A percentile compares a stretch with the other conserved stretches of the same genome.
phyloP scores from a whole-genome alignment of 495 filamentous ascomycete species.

The Podospora conica region DNA sequence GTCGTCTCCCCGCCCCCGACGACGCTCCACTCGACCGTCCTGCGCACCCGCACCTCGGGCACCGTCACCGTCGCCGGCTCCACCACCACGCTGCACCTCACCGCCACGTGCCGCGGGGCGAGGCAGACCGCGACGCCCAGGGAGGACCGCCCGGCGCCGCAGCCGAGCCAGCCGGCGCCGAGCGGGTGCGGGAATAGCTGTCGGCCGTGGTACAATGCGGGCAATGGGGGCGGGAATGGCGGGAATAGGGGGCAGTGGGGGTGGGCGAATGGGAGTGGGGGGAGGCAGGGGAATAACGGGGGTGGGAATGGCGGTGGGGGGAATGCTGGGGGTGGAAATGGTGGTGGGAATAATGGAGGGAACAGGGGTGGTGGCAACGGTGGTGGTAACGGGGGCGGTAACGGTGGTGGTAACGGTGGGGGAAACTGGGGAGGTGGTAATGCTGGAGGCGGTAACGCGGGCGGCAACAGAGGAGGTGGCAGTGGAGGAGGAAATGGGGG shows the following conservation, averaged over 20 bases:
- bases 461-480: neutral
- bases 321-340: neutral
- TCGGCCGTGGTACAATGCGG: constrained; percentile 19
- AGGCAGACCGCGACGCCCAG: constrained; percentile 1
- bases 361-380: constrained; percentile 1
- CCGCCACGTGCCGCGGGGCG: constrained; percentile 12
- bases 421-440: neutral
- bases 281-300: neutral
- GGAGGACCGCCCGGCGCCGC: constrained; percentile 12
- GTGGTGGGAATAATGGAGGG: neutral
- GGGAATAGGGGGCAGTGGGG: constrained; percentile 13
- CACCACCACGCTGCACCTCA: constrained; percentile 13
- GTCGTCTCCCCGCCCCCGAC: constrained; percentile 7
- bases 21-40: constrained; percentile 2
- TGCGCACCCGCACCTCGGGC: constrained; percentile 8
- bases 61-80: constrained; percentile 9
- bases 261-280: constrained; percentile 9
- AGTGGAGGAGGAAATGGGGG: neutral
- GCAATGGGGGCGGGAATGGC: neutral
- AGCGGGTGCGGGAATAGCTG: constrained; percentile 16
- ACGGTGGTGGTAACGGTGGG: neutral
- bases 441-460: neutral
- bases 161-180: constrained; percentile 9
- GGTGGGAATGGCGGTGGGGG: constrained; percentile 7
- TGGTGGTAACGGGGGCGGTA: neutral